A percentile compares a stretch with the other conserved stretches of the same genome.
Evolutionary conservation across 2,329 filamentous ascomycete genomes (phyloP).

Genomic region (Ophiostoma triangulosporum): DNA sequence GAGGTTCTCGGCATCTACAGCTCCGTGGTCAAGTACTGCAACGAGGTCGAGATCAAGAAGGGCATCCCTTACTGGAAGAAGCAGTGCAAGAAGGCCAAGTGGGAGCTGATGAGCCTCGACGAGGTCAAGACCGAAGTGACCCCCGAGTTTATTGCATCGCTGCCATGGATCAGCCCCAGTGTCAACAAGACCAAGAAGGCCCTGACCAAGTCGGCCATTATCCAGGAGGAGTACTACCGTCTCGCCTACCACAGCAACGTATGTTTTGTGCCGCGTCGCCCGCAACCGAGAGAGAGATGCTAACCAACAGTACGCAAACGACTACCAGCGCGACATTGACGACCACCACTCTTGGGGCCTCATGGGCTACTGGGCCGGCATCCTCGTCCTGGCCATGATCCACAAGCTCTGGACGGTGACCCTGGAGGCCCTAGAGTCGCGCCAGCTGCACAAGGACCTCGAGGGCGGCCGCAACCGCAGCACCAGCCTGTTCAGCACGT

Average conservation of each 20-base stretch:
- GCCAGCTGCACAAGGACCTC: not conserved
- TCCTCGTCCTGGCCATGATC: not conserved
- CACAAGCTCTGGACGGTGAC: not conserved
- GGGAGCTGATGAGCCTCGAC: not conserved
- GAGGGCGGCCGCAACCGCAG: not conserved
- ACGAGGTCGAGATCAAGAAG: not conserved
- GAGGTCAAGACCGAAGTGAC: not conserved
- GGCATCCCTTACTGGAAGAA: not conserved
- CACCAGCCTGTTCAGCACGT: not conserved
- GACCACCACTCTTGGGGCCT: not conserved
- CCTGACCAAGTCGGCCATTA: not conserved
- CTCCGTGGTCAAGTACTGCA: not conserved
- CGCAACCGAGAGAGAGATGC: not conserved
- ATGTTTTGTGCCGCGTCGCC: not conserved
- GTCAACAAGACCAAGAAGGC: conserved; percentile 2
- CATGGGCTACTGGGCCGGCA: conserved; percentile 1
- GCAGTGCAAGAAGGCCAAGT: not conserved
- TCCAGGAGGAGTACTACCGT: not conserved
- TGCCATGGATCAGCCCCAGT: not conserved
- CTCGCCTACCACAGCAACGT: not conserved
- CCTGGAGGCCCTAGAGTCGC: not conserved
- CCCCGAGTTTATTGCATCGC: not conserved
- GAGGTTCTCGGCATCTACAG: not conserved
- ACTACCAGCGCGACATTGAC: not conserved
- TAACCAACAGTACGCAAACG: not conserved